Base-by-base conservation (phyloP, 306 rosid species). In the Senna tora region DNA sequence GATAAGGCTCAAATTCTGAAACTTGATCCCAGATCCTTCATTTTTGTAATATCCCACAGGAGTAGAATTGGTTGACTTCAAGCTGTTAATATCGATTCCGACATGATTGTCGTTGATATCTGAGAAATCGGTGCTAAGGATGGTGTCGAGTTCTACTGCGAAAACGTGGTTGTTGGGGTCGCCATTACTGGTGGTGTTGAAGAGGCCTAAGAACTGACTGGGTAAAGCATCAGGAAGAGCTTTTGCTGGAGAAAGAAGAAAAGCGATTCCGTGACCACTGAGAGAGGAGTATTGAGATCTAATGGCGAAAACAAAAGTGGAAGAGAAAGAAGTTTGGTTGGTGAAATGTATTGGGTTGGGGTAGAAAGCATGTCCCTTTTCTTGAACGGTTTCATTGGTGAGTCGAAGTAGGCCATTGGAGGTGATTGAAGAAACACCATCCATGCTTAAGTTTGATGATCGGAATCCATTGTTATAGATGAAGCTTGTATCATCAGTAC, bases 51-150 rank as follows among this genome's bases (percentile, higher is more conserved):
- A 89, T 3, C 87, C 82, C 0, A 88, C 97, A 1, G 84, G 7
- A 3, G 54, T 5, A 6, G 91, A 65, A 0, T 0, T 17, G 0
- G 1, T 49, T 0, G 88, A 89, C 0, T 32, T 14, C 62, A 89
- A 67, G 3, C 76, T 65, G 51, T 92, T 87, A 12, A 87, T 69
- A 41, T 92, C 83, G 14, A 92, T 84, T 42, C 93, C 96, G 15
- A 84, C 91, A 62, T 92, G 96, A 61, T 88, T 88, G n/a, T 76
- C 82, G 34, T 86, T 66, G 77, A 86, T 90, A 63, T 90, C 97
- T 0, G 0, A 13, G 21, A 83, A 85, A 53, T 88, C 86, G 0
- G 0, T 30, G 77, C n/a, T 86, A 58, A 9, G 52, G 14, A 86
- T 43, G 2, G 94, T 81, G 52, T 91, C 90, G 2, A 91, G 81